Evolutionary conservation across 441 rosid species (phyloP).

Genomic region (Theobroma grandiflorum): DNA sequence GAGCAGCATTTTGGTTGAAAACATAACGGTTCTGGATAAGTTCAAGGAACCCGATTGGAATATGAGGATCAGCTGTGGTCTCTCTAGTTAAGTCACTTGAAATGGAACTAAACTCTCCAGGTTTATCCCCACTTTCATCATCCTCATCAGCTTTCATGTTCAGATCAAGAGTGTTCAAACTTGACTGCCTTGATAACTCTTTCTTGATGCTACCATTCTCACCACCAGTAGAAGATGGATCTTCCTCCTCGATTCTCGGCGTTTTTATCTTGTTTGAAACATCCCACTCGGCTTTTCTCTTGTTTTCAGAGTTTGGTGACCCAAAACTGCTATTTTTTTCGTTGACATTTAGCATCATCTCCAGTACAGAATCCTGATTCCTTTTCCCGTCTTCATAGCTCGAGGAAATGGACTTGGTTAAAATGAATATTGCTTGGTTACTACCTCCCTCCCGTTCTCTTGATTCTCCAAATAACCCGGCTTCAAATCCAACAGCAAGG

Average conservation of each 20-base stretch:
- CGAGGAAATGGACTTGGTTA: conserved; percentile 52
- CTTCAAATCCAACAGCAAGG: conserved; percentile 58
- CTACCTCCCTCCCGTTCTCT: conserved; percentile 30
- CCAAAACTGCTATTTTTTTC: conserved; percentile 30
- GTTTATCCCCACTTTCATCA: conserved; percentile 40
- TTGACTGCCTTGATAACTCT: conserved; percentile 64
- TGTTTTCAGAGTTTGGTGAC: conserved; percentile 38
- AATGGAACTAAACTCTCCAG: conserved; percentile 65
- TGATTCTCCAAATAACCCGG: conserved; percentile 44
- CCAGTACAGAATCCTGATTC: conserved; percentile 49
- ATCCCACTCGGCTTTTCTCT: conserved; percentile 66
- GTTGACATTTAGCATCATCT: conserved; percentile 60
- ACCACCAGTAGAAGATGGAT: conserved; percentile 15
- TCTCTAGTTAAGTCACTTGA: conserved; percentile 66
- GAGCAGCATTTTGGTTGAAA: conserved; percentile 38
- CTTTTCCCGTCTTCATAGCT: conserved; percentile 27
- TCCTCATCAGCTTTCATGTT: conserved; percentile 63
- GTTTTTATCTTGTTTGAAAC: conserved; percentile 45
- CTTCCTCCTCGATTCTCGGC: conserved; percentile 45
- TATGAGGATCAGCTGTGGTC: conserved; percentile 33
- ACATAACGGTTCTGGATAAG: conserved; percentile 53
- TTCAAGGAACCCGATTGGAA: conserved; percentile 47
- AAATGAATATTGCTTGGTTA: conserved; percentile 54
- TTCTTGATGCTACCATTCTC: conserved; percentile 42
- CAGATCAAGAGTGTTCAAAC: conserved; percentile 70